These are phyloP conservation scores for Penicillium crustosum DNA, from an alignment of 2,329 filamentous ascomycete genomes.

Conservation along the genomic window DNA sequence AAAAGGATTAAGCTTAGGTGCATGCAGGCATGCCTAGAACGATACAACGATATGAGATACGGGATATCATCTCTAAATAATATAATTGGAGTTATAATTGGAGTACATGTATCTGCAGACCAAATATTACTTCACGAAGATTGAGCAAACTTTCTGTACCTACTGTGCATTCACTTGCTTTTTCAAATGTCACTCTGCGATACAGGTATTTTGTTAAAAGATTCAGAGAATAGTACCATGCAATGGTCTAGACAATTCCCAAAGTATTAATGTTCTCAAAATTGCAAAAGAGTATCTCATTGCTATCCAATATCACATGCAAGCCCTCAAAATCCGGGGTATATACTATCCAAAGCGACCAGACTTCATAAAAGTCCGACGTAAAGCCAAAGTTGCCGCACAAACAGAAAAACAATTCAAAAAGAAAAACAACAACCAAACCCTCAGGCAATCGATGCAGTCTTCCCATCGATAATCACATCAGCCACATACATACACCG, in stretches of 20 bases:
- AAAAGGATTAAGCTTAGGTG: slow-evolving; percentile 1
- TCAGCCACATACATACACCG: slow-evolving; percentile 35
- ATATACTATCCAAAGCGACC: slow-evolving; percentile 4
- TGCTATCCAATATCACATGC: not conserved
- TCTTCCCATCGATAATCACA: slow-evolving; percentile 22
- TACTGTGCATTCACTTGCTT: no score
- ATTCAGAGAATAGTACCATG: rapidly evolving
- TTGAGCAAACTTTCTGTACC: not conserved
- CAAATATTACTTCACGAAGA: not conserved
- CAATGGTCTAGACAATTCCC: not conserved
- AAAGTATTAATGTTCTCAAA: not conserved
- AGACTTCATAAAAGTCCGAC: not conserved
- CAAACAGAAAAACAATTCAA: not conserved
- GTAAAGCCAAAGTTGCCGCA: not conserved
- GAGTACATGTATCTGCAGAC: not conserved
- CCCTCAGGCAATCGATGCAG: slow-evolving; percentile 17
- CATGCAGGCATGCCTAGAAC: not conserved
- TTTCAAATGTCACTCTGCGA: not conserved
- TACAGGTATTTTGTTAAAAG: not conserved
- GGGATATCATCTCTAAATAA: not conserved
- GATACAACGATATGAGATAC: not conserved
- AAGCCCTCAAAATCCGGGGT: not conserved
- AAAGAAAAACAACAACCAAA: not conserved
- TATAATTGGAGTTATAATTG: not conserved
- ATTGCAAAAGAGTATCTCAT: not conserved